phyloP scores from a whole-genome alignment of 257 asterid species.

The Handroanthus guayacan region DNA sequence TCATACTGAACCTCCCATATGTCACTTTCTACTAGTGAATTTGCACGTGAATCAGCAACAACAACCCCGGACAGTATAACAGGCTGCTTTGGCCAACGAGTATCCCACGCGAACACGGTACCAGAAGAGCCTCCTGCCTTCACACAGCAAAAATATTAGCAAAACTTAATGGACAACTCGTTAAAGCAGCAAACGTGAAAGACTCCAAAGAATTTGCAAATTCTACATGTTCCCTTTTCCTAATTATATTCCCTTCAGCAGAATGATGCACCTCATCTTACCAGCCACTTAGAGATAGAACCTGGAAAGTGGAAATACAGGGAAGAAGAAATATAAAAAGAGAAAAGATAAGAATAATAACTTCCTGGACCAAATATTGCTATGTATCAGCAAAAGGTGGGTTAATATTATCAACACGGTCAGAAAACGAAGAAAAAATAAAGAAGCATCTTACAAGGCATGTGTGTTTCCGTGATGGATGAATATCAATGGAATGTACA shows the following conservation, averaged over 20 bases:
- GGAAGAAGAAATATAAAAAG: not conserved
- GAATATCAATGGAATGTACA: slow-evolving; percentile 87
- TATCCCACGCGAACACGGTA: slow-evolving; percentile 95
- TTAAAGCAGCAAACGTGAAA: slow-evolving; percentile 17
- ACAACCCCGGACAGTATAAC: slow-evolving; percentile 66
- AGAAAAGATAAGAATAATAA: slow-evolving; percentile 10
- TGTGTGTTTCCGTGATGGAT: slow-evolving; percentile 86
- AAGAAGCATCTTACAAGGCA: slow-evolving; percentile 76
- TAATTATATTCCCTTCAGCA: not conserved
- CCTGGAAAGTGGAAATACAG: not conserved
- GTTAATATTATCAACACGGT: not conserved
- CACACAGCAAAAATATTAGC: slow-evolving; percentile 33
- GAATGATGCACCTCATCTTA: not conserved
- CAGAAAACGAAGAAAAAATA: slow-evolving; percentile 8
- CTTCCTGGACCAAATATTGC: not conserved
- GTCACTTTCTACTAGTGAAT: slow-evolving; percentile 78
- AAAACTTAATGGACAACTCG: slow-evolving; percentile 15
- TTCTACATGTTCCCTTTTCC: not conserved
- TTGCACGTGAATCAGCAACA: slow-evolving; percentile 43
- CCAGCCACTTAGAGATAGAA: not conserved
- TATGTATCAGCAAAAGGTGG: not conserved
- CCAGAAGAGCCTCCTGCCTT: slow-evolving; percentile 99
- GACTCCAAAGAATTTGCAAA: slow-evolving; percentile 1
- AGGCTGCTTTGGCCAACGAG: slow-evolving; percentile 80
- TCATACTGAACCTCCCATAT: slow-evolving; percentile 95